Percentiles rank a stretch among this genome's conserved stretches.
These are phyloP conservation scores for Yueomyces sp. DNA, from an alignment of 1,139 yeast genomes.

Conservation along the genomic window DNA sequence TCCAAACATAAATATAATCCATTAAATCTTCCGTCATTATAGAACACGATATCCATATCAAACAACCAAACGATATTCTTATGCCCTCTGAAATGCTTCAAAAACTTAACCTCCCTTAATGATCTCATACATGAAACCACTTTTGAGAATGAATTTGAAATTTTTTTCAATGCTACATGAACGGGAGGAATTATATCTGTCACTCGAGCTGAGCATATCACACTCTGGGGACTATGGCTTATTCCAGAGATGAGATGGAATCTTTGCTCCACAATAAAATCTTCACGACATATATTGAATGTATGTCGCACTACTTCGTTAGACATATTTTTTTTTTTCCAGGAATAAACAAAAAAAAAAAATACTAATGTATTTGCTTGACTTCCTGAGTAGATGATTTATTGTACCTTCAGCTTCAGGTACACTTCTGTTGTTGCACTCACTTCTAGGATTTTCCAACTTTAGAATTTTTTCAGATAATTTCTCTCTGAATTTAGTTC, in stretches of 20 bases:
- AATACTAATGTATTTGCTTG: background rate
- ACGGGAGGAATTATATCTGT: constrained; percentile 78
- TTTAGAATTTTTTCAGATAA: too few species aligned
- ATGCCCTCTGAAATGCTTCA: constrained; percentile 68
- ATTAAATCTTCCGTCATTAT: constrained; percentile 37
- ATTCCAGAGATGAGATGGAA: constrained; percentile 34
- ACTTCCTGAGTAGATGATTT: too few species aligned
- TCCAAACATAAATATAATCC: constrained; percentile 93
- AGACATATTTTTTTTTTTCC: constrained; percentile 2
- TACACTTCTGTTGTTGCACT: too few species aligned
- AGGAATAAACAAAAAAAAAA: background rate
- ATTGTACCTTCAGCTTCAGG: too few species aligned
- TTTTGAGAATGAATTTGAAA: constrained; percentile 78
- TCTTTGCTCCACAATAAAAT: constrained; percentile 75
- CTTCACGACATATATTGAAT: constrained; percentile 74
- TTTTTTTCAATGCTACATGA: constrained; percentile 88
- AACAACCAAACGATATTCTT: constrained; percentile 85
- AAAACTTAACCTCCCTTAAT: constrained; percentile 72
- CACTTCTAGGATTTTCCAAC: too few species aligned
- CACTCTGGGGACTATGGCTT: constrained; percentile 27
- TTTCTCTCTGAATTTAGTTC: too few species aligned
- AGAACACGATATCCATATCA: constrained; percentile 76
- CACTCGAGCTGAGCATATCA: constrained; percentile 72
- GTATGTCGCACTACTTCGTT: constrained; percentile 24
- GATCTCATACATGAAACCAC: constrained; percentile 88